Base-by-base conservation (phyloP, 176 grass and related monocot species). In the Hordeum marinum region DNA sequence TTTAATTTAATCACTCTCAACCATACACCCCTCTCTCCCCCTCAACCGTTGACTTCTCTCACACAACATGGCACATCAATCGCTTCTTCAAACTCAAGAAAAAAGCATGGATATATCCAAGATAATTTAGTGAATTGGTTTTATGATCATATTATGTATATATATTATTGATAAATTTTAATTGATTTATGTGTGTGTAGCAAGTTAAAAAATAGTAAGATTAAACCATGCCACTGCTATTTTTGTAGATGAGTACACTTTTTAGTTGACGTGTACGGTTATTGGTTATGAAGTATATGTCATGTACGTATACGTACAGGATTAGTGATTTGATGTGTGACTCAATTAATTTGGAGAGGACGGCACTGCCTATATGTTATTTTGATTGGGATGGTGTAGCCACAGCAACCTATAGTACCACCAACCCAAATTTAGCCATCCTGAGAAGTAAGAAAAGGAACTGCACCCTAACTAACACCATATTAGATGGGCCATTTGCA, bases 31-130 rank as follows among this genome's bases (percentile, higher is more conserved):
- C 41, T 17, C 65, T 55, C 52, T 81, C 31, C 23, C 64, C 78
- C 45, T 81, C 63, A 4, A 61, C 60, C 79, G 88, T 90, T 86
- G 88, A 90, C 83, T 85, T 89, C 0, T 63, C 45, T 15, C 69
- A 60, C 80, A 62, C 50, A 83, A 46, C 71, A 72, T 27, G 11
- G 15, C 82, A 9, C 78, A 81, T 36, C 58, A 3, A 64, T 21
- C 52, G 7, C 7, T 9, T 0, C 52, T 21, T 57, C 52, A 57
- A 57, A 3, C 52, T 1, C 0, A 32, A 72, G n/a, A 9, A 42
- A 31, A 69, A 72, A 58, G 9, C 1, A 17, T 35, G 18, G 40
- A 68, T 6, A 24, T 70, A 8, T 60, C 23, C 6, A 3, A 42
- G 23, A 34, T 77, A 61, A 25, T 60, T 11, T 32, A 54, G 6